Evolutionary conservation across 2,329 filamentous ascomycete species (phyloP), one percentile per base, ranked within the genome.

Genomic region (Ascochyta clinopodiicola): DNA sequence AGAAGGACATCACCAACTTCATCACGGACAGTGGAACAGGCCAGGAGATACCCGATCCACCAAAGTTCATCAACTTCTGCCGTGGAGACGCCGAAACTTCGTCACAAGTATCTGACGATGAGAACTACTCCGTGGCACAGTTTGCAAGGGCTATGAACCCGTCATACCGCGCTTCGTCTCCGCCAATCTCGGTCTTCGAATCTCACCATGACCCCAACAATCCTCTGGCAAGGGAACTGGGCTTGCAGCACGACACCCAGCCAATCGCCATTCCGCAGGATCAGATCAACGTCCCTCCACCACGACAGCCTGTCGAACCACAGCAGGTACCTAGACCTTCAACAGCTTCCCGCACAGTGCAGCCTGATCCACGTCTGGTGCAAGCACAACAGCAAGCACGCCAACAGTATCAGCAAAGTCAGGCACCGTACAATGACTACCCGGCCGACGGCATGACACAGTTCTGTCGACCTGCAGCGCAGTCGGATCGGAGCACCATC

Each of bases 61-160:
- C 95, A 38, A 97, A 92, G 75, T 99, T 97, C 75, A 97, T 99
- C 85, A 97, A 99, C 80, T 99, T 98, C 76, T 96, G 92, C 74
- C 89, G 95, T 10, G 95, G 94, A 15, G 93, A 96, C 73, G 83
- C 83, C 50, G 95, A 99, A 66, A 87, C 86, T 34, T 86, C 87
- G 63, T 97, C 94, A 1, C 91, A 95, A 60, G 81, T 84, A 10
- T 94, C 91, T 0, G 92, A 96, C 21, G 93, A 96, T 61, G 92
- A 93, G 4, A 87, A 84, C 65, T 99, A 96, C 72, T 96, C 92
- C 0, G 92, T 99, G 12, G 96, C 96, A 4, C 94, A 99, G 71
- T 99, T 98, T 69, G 92, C 93, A 57, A 85, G 95, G 56, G 93
- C 90, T 50, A 96, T 97, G 77, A 99, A 99, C 70, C 94, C 96